Evolutionary conservation across 2,329 filamentous ascomycete genomes (phyloP), one percentile per base, ranked within the genome.

Genomic region (Talaromyces sp.): DNA sequence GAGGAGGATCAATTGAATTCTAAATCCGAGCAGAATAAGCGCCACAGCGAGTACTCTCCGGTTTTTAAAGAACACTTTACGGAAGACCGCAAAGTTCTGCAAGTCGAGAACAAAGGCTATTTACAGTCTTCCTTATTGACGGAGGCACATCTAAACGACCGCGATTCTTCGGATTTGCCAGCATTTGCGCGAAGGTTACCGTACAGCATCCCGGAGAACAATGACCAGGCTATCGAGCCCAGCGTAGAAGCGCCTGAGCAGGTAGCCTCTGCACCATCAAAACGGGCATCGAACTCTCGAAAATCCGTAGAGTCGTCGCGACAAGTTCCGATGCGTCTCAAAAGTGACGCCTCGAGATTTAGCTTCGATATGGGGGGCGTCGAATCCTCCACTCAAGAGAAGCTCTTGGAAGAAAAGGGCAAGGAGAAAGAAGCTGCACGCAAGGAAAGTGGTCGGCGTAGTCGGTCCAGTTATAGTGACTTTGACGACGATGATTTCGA

Each of bases 1-100:
- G 14, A 58, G 59, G 54, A 52, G 11, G 58, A 56, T 46, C 55
- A 55, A 13, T 61, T 55, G n/a, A 61, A 52, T 31, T 43, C 31
- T 27, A 46, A 32, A 26, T 50, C 60, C 52, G 70, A 71, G 55
- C 66, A 68, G 50, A 73, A 55, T 69, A 79, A 64, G 56, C 65
- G 67, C 50, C 66, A 72, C 58, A 72, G 67, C 56, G 70, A 77
- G 61, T 82, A 86, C 66, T 84, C 83, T 1, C 84, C 85, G 1
- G 77, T 84, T 1, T 87, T 87, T 66, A 81, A 75, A 55, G 85
- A 88, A 66, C 81, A 87, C 67, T 85, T 88, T 59, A 82, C 83
- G 58, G 83, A 86, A 56, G 73, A 78, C 38, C 68, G 71, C 55
- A 70, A 71, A 52, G 67, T 69, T 13, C 64, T 78, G 17, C 77